Percentiles rank a stretch among this genome's conserved stretches.
Evolutionary conservation across 768 basidiomycete species (phyloP).

Genomic region (Termitomyces sp.): DNA sequence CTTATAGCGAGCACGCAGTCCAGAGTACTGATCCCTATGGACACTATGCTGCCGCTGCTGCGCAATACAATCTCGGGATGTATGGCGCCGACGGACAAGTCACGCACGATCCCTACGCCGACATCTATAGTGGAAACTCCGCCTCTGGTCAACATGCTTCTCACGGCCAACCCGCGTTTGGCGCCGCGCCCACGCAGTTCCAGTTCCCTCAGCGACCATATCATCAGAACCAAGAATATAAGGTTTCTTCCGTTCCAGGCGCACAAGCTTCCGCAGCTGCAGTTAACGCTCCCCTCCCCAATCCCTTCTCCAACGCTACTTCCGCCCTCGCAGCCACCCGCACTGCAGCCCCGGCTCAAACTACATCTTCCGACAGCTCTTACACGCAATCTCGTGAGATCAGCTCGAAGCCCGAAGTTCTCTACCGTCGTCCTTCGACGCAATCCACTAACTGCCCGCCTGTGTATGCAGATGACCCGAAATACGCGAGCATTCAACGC

Average conservation of each 20-base stretch:
- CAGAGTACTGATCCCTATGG: constrained; percentile 13
- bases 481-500: constrained; percentile 16
- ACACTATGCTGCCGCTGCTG: constrained; percentile 10
- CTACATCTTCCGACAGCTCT: constrained; percentile 1
- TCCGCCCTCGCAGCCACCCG: constrained; percentile 9
- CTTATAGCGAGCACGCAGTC: constrained; percentile 11
- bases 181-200: constrained; percentile 11
- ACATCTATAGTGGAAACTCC: constrained; percentile 9
- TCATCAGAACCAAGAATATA: neutral
- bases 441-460: constrained; percentile 6
- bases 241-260: constrained; percentile 5
- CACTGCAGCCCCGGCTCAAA: neutral
- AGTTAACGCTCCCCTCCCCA: neutral
- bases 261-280: neutral
- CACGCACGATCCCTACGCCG: constrained; percentile 12
- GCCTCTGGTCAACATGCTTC: constrained; percentile 11
- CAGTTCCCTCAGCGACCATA: constrained; percentile 12
- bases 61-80: constrained; percentile 15
- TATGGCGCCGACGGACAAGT: constrained; percentile 17
- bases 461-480: constrained; percentile 7
- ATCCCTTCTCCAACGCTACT: neutral
- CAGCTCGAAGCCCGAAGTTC: neutral
- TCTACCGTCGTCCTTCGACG: constrained; percentile 11
- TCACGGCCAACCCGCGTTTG: constrained; percentile 10
- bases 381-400: neutral